A percentile compares a stretch with the other conserved stretches of the same genome.
Evolutionary conservation across 2,329 filamentous ascomycete species (phyloP).

Genomic region (Diaporthe nobilis): DNA sequence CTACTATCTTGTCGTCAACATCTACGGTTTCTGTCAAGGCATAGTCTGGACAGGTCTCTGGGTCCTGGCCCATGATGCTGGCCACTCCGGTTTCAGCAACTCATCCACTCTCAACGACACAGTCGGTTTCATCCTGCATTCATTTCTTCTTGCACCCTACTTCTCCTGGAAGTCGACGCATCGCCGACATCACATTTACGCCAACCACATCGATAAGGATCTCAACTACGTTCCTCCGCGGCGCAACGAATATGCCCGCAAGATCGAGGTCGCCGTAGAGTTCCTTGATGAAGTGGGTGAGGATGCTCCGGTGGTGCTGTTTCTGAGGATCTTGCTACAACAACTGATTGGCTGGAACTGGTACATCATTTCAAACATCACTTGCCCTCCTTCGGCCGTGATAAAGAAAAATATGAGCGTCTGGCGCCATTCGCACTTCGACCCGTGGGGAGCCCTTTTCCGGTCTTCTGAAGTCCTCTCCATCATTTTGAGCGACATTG

Average conservation of each 20-base stretch:
- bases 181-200: conserved; percentile 77
- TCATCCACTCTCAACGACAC: conserved; percentile 70
- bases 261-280: conserved; percentile 58
- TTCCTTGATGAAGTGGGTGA: conserved; percentile 65
- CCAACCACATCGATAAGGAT: conserved; percentile 77
- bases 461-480: conserved; percentile 58
- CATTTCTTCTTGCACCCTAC: conserved; percentile 76
- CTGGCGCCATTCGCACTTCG: conserved; percentile 13
- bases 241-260: conserved; percentile 51
- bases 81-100: conserved; percentile 76
- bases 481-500: conserved; percentile 69
- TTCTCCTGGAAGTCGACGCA: conserved; percentile 82
- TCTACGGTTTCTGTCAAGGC: conserved; percentile 75
- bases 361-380: conserved; percentile 71
- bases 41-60: conserved; percentile 73
- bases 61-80: conserved; percentile 80
- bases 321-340: conserved; percentile 69
- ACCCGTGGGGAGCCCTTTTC: conserved; percentile 52
- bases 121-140: conserved; percentile 76
- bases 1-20: conserved; percentile 44
- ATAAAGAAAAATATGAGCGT: conserved; percentile 10
- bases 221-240: conserved; percentile 74
- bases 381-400: neutral
- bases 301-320: conserved; percentile 71
- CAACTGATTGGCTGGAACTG: conserved; percentile 76